phyloP scores from a whole-genome alignment of 768 basidiomycete genomes.

The Basidioascus undulatus region DNA sequence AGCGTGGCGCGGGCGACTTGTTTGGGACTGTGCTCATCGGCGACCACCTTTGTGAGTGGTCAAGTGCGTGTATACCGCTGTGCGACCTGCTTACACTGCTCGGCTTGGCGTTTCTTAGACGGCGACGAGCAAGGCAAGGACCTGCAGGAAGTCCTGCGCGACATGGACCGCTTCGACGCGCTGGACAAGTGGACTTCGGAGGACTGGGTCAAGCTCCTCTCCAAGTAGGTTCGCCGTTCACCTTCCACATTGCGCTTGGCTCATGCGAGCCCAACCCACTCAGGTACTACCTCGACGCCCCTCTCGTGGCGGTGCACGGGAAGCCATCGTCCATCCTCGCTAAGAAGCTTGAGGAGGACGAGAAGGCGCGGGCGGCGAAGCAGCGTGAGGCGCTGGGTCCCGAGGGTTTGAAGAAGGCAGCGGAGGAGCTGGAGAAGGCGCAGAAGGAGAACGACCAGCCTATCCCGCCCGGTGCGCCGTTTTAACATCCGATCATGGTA shows the following conservation, averaged over 20 bases:
- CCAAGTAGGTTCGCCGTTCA: slow-evolving; percentile 28
- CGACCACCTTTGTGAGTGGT: slow-evolving; percentile 4
- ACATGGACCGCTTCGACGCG: slow-evolving; percentile 42
- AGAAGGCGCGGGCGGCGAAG: slow-evolving; percentile 46
- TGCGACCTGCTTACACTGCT: background rate
- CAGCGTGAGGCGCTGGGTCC: slow-evolving; percentile 50
- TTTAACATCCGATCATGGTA: too few relatives aligned
- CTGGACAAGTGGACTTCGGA: slow-evolving; percentile 46
- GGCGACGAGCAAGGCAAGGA: slow-evolving; percentile 62
- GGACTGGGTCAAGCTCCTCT: slow-evolving; percentile 54
- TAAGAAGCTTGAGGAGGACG: slow-evolving; percentile 51
- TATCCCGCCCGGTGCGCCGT: too few relatives aligned
- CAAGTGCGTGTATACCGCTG: background rate
- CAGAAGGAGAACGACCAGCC: slow-evolving; percentile 64
- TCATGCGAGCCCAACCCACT: background rate
- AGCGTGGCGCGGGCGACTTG: slow-evolving; percentile 57
- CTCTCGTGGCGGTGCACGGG: slow-evolving; percentile 52
- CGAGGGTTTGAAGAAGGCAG: slow-evolving; percentile 50
- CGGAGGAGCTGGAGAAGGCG: slow-evolving; percentile 44
- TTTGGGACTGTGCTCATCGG: slow-evolving; percentile 50
- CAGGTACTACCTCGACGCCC: slow-evolving; percentile 57
- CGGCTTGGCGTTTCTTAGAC: slow-evolving; percentile 62
- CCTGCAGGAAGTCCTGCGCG: slow-evolving; percentile 44
- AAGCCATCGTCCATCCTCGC: slow-evolving; percentile 69
- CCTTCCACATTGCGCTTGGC: background rate